A percentile compares a stretch with the other conserved stretches of the same genome.
These are phyloP conservation scores for Cryptosporidium sp. DNA, from an alignment of 169 alveolate species.

Conservation along the genomic window DNA sequence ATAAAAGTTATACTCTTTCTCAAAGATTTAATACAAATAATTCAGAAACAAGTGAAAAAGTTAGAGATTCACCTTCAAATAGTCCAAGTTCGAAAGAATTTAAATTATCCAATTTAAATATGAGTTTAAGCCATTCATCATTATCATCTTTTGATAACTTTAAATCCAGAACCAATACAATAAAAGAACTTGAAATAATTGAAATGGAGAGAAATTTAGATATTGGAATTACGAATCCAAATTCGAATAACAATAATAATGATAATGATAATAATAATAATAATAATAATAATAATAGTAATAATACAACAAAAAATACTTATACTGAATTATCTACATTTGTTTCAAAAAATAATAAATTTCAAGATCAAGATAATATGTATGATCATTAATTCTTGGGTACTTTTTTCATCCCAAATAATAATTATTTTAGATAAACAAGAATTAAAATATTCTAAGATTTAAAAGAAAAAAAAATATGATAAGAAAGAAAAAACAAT, in stretches of 20 bases:
- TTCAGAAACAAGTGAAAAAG: neutral
- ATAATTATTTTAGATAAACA: neutral
- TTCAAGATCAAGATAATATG: neutral
- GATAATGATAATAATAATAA: too few relatives aligned
- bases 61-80: neutral
- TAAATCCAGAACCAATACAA: slow-evolving; percentile 11
- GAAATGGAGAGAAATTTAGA: slow-evolving; percentile 22
- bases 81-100: neutral
- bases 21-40: neutral
- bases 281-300: too few relatives aligned
- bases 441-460: slow-evolving; percentile 8
- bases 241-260: neutral
- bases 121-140: neutral
- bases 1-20: neutral
- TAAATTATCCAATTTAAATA: neutral
- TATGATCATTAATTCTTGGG: too few relatives aligned
- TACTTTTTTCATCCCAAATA: too few relatives aligned
- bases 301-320: neutral
- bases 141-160: slow-evolving; percentile 6
- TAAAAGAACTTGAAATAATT: slow-evolving; percentile 20
- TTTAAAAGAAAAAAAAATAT: too few relatives aligned
- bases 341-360: neutral
- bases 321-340: slow-evolving; percentile 2
- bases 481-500: too few relatives aligned
- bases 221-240: neutral